phyloP scores from a whole-genome alignment of 2,329 filamentous ascomycete genomes.

The Metarhizium brunneum region DNA sequence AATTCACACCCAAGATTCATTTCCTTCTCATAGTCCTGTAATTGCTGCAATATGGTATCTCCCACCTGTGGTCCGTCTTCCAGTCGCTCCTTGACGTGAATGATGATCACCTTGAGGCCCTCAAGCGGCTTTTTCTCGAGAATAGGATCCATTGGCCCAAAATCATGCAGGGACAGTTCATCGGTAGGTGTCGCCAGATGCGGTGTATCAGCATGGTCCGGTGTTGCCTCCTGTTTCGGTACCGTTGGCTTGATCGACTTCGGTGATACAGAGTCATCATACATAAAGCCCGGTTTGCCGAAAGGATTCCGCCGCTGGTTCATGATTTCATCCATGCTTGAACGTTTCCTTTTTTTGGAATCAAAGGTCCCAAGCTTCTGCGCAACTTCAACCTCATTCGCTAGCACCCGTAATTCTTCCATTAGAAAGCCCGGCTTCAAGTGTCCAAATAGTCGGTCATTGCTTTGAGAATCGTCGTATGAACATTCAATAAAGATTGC shows the following conservation, averaged over 20 bases:
- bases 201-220: conserved; percentile 23
- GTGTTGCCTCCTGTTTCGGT: conserved; percentile 7
- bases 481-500: conserved; percentile 96
- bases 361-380: conserved; percentile 26
- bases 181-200: conserved; percentile 38
- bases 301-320: conserved; percentile 12
- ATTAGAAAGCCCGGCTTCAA: conserved; percentile 76
- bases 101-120: conserved; percentile 75
- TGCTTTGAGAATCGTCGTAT: conserved; percentile 71
- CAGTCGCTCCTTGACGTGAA: conserved; percentile 86
- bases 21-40: conserved; percentile 56
- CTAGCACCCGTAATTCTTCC: conserved; percentile 66
- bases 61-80: conserved; percentile 57
- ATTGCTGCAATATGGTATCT: conserved; percentile 60
- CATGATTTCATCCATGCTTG: conserved; percentile 18
- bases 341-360: conserved; percentile 58
- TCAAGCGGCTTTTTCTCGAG: conserved; percentile 41
- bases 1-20: conserved; percentile 71
- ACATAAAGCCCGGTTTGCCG: conserved; percentile 9
- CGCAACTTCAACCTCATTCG: conserved; percentile 55
- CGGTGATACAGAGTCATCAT: conserved; percentile 43
- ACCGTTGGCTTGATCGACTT: conserved; percentile 29
- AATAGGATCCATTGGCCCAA: conserved; percentile 18
- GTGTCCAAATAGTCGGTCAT: conserved; percentile 79
- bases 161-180: conserved; percentile 32